phyloP scores from a whole-genome alignment of 140 eudicot genomes.

The Anethum foeniculum region DNA sequence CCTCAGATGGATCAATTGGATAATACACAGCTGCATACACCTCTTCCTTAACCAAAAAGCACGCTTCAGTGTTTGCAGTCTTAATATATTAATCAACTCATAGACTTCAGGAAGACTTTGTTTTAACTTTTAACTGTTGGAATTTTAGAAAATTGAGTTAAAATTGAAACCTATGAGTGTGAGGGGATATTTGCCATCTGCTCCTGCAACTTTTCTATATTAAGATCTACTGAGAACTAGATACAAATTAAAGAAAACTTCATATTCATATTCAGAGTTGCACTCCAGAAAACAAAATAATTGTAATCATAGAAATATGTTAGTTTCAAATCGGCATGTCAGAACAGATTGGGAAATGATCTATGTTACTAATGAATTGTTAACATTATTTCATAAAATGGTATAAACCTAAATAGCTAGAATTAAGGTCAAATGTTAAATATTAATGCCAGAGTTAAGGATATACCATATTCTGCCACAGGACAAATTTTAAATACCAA shows the following conservation, averaged over 20 bases:
- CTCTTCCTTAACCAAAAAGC: background rate
- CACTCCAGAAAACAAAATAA: background rate
- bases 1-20: background rate
- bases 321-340: background rate
- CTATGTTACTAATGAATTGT: background rate
- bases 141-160: background rate
- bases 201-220: background rate
- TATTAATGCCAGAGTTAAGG: background rate
- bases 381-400: background rate
- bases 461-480: background rate
- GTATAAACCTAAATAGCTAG: background rate
- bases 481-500: background rate
- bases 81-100: background rate
- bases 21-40: background rate
- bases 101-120: background rate
- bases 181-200: conserved; percentile 6
- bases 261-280: background rate
- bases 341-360: background rate
- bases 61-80: background rate
- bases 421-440: background rate
- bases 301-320: background rate
- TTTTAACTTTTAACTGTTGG: background rate
- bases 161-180: background rate
- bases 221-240: background rate
- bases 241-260: background rate